Conservation (phyloP, 2,329 filamentous ascomycete genomes). For the Diaporthe humulicola region DNA sequence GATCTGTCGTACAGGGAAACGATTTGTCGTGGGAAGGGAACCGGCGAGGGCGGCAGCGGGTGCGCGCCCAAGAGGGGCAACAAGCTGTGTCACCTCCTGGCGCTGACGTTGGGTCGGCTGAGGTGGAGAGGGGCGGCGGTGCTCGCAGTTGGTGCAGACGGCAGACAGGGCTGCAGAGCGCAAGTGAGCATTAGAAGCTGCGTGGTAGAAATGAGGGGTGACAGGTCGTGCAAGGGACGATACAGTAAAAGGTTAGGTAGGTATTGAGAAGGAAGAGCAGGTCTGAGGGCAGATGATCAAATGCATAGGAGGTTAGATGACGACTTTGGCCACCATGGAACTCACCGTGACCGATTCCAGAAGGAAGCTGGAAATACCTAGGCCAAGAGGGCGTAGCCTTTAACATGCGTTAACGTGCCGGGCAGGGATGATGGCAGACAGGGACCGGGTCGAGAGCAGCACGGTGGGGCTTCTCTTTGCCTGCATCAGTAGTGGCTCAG, state of each 20-base stretch:
- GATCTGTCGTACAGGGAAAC: conserved; percentile 6
- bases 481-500: not conserved
- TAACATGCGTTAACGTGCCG: not conserved
- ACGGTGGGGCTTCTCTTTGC: not conserved
- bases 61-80: conserved; percentile 4
- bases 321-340: not conserved
- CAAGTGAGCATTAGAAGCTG: conserved; percentile 4
- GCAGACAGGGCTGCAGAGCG: not conserved
- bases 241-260: not conserved
- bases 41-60: not conserved
- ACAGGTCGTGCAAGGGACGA: not conserved
- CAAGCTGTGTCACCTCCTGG: not conserved
- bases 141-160: conserved; percentile 10
- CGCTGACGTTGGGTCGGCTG: conserved; percentile 24
- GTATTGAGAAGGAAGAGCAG: not conserved
- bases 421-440: conserved; percentile 15
- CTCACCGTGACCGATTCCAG: conserved; percentile 2
- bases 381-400: not conserved
- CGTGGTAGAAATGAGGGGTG: not conserved
- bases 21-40: not conserved
- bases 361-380: conserved; percentile 8
- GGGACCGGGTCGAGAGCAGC: conserved; percentile 6
- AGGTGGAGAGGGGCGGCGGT: conserved; percentile 32
- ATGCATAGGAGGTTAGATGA: not conserved
- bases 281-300: not conserved